A percentile compares a stretch with the other conserved stretches of the same genome.
Evolutionary conservation across 2,329 filamentous ascomycete genomes (phyloP).

Genomic region (Tolypocladium endophyticum): DNA sequence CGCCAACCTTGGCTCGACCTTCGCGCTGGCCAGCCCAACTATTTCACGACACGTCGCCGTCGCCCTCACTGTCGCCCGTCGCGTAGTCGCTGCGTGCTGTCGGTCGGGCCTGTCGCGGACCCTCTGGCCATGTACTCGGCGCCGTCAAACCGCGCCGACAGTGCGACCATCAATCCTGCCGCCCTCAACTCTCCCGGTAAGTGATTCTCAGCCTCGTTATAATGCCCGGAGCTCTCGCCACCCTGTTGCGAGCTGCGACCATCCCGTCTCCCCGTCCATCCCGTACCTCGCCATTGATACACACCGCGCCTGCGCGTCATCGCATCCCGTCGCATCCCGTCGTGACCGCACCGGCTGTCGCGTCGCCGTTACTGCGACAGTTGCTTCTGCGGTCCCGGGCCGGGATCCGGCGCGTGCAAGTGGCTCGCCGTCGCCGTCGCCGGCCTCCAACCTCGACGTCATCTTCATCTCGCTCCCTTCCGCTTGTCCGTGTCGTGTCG

Average conservation of each 20-base stretch:
- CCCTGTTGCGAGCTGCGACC: constrained; percentile 6
- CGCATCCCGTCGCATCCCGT: constrained; percentile 1
- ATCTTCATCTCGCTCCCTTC: not conserved
- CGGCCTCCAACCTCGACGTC: not conserved
- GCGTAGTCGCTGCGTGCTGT: constrained; percentile 3
- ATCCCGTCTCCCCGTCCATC: constrained; percentile 4
- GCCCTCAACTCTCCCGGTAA: constrained; percentile 72
- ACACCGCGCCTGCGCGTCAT: not conserved
- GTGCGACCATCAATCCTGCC: constrained; percentile 85
- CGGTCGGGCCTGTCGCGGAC: constrained; percentile 8
- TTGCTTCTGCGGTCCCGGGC: not conserved
- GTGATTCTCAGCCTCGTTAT: constrained; percentile 16
- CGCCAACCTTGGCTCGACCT: constrained; percentile 19
- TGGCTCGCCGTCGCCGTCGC: constrained; percentile 2
- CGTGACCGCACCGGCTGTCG: not conserved
- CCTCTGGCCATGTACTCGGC: constrained; percentile 22
- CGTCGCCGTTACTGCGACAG: too few species aligned
- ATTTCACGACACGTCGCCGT: constrained; percentile 53
- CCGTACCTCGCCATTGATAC: not conserved
- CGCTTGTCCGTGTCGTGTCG: constrained; percentile 2
- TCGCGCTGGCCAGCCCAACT: constrained; percentile 38
- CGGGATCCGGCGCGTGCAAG: not conserved
- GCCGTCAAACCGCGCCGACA: constrained; percentile 62
- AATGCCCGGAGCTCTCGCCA: not conserved
- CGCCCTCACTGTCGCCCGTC: constrained; percentile 34